Percentiles rank a stretch among this genome's conserved stretches.
Evolutionary conservation across 495 filamentous ascomycete species (phyloP).

Genomic region (Hypoxylon fuscum): DNA sequence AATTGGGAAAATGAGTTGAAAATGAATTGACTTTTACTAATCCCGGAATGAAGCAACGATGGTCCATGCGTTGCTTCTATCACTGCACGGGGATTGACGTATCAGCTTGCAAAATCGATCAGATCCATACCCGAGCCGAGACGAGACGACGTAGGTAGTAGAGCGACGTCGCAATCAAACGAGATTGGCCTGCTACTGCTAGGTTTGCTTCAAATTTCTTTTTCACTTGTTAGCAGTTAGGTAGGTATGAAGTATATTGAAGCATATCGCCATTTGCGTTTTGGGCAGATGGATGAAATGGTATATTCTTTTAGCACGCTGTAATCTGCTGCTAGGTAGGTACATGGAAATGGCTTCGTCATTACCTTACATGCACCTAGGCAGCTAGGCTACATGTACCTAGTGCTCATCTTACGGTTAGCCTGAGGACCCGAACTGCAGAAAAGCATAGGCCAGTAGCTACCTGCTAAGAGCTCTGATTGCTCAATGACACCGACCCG

Average conservation of each 20-base stretch:
- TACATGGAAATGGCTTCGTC: too few species aligned
- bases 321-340: too few species aligned
- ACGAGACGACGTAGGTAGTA: slow-evolving; percentile 31
- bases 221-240: too few species aligned
- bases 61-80: slow-evolving; percentile 16
- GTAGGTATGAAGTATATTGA: slow-evolving; percentile 28
- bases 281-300: too few species aligned
- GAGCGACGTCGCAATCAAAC: slow-evolving; percentile 31
- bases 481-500: slow-evolving; percentile 37
- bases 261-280: not conserved
- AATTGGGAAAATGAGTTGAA: too few species aligned
- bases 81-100: slow-evolving; percentile 18
- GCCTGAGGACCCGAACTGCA: slow-evolving; percentile 1
- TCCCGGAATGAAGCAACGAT: slow-evolving; percentile 8
- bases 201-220: slow-evolving; percentile 7
- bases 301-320: too few species aligned
- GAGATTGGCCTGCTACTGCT: slow-evolving; percentile 7
- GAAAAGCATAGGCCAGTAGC: slow-evolving; percentile 17
- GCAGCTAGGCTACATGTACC: too few species aligned
- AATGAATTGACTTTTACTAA: slow-evolving; percentile 24
- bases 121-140: slow-evolving; percentile 16
- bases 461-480: slow-evolving; percentile 24
- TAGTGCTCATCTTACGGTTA: slow-evolving; percentile 5
- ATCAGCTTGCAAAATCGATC: slow-evolving; percentile 14
- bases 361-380: too few species aligned